Evolutionary conservation across 805 yeast species (phyloP).

Genomic region (Lipomyces mesembrius): DNA sequence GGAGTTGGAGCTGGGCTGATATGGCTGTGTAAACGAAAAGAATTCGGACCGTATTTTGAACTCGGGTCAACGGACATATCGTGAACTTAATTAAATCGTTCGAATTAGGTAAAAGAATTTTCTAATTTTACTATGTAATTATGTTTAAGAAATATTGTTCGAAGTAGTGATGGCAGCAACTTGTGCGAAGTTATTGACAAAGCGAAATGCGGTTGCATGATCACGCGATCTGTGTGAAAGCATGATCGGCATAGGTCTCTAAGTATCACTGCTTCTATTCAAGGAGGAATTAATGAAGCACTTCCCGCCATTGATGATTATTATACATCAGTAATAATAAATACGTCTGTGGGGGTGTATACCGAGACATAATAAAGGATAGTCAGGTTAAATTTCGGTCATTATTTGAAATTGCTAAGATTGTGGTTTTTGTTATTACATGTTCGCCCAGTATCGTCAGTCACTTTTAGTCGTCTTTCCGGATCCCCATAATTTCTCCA

Average conservation of each 20-base stretch:
- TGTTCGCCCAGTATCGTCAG: background rate
- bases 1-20: background rate
- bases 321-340: too few species aligned
- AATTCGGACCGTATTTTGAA: constrained; percentile 6
- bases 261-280: background rate
- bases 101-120: background rate
- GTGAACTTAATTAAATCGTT: background rate
- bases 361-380: too few species aligned
- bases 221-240: background rate
- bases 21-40: background rate
- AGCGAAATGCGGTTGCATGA: constrained; percentile 1
- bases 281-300: background rate
- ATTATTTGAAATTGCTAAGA: background rate
- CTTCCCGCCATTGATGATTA: too few species aligned
- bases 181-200: background rate
- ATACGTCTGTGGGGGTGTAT: too few species aligned
- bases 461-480: background rate
- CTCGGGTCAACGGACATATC: background rate
- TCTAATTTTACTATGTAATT: too few species aligned
- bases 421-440: background rate
- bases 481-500: background rate
- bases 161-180: background rate
- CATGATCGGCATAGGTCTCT: background rate
- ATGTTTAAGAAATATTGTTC: background rate
- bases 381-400: too few species aligned